Conservation (phyloP, 2,329 filamentous ascomycete genomes). For the Nannizziopsis arthrosporioides region DNA sequence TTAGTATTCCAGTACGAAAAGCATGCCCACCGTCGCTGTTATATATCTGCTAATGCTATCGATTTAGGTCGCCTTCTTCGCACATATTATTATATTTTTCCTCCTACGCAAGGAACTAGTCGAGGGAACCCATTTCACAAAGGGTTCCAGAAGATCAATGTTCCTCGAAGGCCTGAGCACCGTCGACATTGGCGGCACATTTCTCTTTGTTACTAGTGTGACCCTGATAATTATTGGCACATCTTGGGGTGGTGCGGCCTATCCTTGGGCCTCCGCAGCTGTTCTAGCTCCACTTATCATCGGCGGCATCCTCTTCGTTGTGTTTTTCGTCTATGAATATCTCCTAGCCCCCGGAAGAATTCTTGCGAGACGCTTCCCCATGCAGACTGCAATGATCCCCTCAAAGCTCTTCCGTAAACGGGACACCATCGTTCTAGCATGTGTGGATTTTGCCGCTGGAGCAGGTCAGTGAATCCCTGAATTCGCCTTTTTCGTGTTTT, state of each 20-base stretch:
- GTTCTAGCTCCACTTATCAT: conserved; percentile 42
- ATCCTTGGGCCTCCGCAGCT: conserved; percentile 40
- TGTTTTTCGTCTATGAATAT: conserved; percentile 44
- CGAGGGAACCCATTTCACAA: conserved; percentile 36
- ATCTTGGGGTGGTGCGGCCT: conserved; percentile 46
- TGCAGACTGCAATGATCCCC: conserved; percentile 53
- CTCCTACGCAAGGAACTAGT: conserved; percentile 50
- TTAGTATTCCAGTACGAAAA: conserved; percentile 47
- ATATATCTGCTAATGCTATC: conserved; percentile 18
- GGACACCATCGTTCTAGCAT: conserved; percentile 51
- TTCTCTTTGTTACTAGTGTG: conserved; percentile 46
- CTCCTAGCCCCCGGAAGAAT: conserved; percentile 41
- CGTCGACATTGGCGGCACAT: conserved; percentile 45
- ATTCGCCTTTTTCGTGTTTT: conserved; percentile 47
- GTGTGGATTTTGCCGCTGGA: conserved; percentile 50
- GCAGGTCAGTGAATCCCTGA: conserved; percentile 27
- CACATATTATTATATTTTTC: conserved; percentile 44
- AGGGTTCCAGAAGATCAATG: conserved; percentile 22
- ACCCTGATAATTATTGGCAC: conserved; percentile 45
- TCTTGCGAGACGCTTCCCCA: conserved; percentile 40
- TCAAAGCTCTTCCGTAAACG: conserved; percentile 46
- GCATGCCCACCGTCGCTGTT: conserved; percentile 26
- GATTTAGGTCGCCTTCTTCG: conserved; percentile 36
- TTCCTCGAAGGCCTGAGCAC: conserved; percentile 42
- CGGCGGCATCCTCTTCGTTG: conserved; percentile 32